Evolutionary conservation across 1,284 basidiomycete species (phyloP).

Genomic region (Microbotryum intermedium): DNA sequence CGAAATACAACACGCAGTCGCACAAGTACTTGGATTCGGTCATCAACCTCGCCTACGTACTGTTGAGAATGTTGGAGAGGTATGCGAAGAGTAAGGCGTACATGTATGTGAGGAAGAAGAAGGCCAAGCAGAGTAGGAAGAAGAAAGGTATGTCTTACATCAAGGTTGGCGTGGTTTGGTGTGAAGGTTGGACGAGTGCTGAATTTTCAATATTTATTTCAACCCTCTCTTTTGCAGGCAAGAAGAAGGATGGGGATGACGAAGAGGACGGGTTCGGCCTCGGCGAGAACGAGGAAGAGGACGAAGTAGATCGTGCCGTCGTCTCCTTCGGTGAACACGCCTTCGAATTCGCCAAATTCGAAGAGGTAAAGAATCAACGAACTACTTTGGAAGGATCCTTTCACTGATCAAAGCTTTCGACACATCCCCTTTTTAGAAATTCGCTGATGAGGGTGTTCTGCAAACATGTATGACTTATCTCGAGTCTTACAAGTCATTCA

Average conservation of each 20-base stretch:
- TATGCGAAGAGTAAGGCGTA: slow-evolving; percentile 65
- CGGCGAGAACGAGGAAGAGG: slow-evolving; percentile 46
- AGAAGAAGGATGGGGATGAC: slow-evolving; percentile 28
- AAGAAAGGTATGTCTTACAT: slow-evolving; percentile 37
- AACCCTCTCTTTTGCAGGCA: neutral
- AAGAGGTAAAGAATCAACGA: slow-evolving; percentile 52
- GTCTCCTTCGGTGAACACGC: slow-evolving; percentile 63
- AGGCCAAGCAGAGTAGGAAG: slow-evolving; percentile 50
- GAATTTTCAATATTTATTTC: slow-evolving; percentile 13
- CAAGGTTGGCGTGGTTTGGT: slow-evolving; percentile 47
- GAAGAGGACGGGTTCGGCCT: slow-evolving; percentile 15
- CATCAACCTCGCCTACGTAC: slow-evolving; percentile 67
- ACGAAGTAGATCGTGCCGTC: slow-evolving; percentile 41
- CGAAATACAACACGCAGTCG: slow-evolving; percentile 62
- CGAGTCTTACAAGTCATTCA: slow-evolving; percentile 68
- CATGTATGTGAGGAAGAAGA: slow-evolving; percentile 65
- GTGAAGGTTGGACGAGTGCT: slow-evolving; percentile 45
- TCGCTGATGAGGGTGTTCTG: slow-evolving; percentile 72
- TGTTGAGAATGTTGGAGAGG: slow-evolving; percentile 76
- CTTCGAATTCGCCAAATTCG: slow-evolving; percentile 81
- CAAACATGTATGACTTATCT: slow-evolving; percentile 67
- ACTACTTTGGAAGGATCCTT: neutral
- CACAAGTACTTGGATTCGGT: slow-evolving; percentile 69
- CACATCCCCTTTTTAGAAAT: slow-evolving; percentile 49
- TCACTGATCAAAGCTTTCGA: neutral